A percentile compares a stretch with the other conserved stretches of the same genome.
Evolutionary conservation across 768 basidiomycete genomes (phyloP).

Genomic region (Hypsizygus marmoreus): DNA sequence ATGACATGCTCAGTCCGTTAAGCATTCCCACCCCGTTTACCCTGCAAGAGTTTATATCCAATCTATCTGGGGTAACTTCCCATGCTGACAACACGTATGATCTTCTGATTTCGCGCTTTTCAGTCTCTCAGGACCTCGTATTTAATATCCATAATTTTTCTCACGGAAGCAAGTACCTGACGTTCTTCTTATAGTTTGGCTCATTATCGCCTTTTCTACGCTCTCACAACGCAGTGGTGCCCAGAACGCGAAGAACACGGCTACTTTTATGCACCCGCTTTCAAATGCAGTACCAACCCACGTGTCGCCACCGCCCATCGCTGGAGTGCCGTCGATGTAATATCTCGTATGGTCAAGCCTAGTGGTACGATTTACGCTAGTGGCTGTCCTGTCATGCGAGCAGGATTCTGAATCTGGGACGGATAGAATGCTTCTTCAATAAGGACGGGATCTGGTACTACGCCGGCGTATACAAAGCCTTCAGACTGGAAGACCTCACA

Average conservation of each 20-base stretch:
- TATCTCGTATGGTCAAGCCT: conserved; percentile 57
- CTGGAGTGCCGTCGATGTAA: conserved; percentile 68
- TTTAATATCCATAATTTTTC: no score
- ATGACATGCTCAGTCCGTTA: conserved; percentile 69
- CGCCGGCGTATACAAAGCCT: conserved; percentile 73
- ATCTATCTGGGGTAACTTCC: conserved; percentile 54
- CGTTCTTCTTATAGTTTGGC: conserved; percentile 58
- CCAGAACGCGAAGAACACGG: conserved; percentile 83
- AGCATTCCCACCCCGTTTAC: conserved; percentile 63
- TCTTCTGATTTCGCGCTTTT: no score
- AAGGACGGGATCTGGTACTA: conserved; percentile 85
- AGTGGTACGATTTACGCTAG: no score
- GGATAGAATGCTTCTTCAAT: conserved; percentile 76
- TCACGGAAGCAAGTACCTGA: no score
- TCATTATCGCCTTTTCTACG: conserved; percentile 68
- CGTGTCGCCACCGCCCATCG: conserved; percentile 75
- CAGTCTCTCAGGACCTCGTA: conserved; percentile 63
- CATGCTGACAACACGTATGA: no score
- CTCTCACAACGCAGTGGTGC: conserved; percentile 75
- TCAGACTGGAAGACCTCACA: conserved; percentile 65
- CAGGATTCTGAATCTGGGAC: not conserved
- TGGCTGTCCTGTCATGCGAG: conserved; percentile 9
- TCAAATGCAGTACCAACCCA: conserved; percentile 80
- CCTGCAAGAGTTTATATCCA: conserved; percentile 69
- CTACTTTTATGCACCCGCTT: conserved; percentile 70